Conservation (phyloP, 352 stramenopile genomes). For the Globisporangium mamillatum region DNA sequence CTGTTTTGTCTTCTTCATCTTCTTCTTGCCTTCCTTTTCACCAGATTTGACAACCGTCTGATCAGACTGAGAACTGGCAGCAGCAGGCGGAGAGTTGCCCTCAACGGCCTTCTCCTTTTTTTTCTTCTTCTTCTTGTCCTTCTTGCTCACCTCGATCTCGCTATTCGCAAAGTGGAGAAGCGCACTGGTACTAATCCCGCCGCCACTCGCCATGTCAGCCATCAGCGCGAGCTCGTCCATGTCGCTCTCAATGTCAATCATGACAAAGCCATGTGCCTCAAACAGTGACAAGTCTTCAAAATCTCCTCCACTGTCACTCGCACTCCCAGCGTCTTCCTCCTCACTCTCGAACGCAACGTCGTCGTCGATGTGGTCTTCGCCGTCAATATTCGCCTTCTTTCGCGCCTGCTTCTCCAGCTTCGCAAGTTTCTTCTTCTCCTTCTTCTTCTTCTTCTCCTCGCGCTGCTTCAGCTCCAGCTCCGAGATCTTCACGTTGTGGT, state of each 20-base stretch:
- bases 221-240: conserved; percentile 38
- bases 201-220: conserved; percentile 25
- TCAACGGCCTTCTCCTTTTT: conserved; percentile 20
- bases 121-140: conserved; percentile 27
- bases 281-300: conserved; percentile 21
- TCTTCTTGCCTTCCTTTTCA: neutral
- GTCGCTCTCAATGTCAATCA: conserved; percentile 41
- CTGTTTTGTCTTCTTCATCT: neutral
- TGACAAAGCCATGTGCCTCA: conserved; percentile 31
- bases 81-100: neutral
- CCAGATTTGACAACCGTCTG: neutral
- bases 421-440: conserved; percentile 16
- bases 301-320: neutral
- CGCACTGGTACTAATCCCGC: neutral
- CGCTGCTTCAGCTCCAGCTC: conserved; percentile 17
- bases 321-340: conserved; percentile 14
- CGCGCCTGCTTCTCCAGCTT: conserved; percentile 28
- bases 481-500: neutral
- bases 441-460: conserved; percentile 16
- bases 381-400: conserved; percentile 32
- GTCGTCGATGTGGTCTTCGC: conserved; percentile 27
- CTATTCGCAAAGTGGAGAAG: conserved; percentile 1
- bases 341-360: conserved; percentile 24
- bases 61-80: neutral
- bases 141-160: conserved; percentile 7